Base-by-base conservation (phyloP, 352 stramenopile genomes). In the Thalassiosira hispida region DNA sequence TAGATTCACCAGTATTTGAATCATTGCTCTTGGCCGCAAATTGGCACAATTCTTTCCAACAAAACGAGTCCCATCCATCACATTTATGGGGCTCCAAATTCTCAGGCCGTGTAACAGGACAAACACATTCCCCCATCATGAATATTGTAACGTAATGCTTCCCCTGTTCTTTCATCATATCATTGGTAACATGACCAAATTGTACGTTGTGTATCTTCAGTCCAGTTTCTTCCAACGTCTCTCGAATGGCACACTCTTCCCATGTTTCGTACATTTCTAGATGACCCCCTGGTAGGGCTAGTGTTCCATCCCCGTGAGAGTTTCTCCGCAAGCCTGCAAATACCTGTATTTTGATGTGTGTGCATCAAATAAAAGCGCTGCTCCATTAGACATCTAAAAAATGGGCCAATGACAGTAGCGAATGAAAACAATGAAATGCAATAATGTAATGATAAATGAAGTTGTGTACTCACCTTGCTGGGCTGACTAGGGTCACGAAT, bases 131-230 rank as follows among this genome's bases (percentile, higher is more conserved):
- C 11, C 25, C 82, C 73, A 87, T 81, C 82, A 94, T 92, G 65
- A 94, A 92, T 64, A 94, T 88, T 20, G 87, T 94, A 4, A 94
- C 76, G 51, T 94, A 93, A 65, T 94, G 89, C 66, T 92, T 94
- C 16, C 67, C 38, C 63, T 91, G 76, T 0, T 73, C 46, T 42
- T 52, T 18, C 89, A 94, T 94, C 0, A 86, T 73, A 78, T 94
- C 85, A 73, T 94, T 94, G 5, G 87, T 92, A 0, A 92, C 87
- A 64, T 91, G 77, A 38, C 59, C 81, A 83, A 91, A 91, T 53
- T 71, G 44, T 12, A 88, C 47, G 55, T 85, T 79, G 4, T 51
- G 12, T 27, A 92, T 73, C 12, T 79, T 44, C 42, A 95, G 52
- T 55, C 86, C 85, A 63, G 85, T 93, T 81, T 95, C 91, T 81